Evolutionary conservation across 805 yeast genomes (phyloP).

Genomic region (Middelhovenomyces tepae): DNA sequence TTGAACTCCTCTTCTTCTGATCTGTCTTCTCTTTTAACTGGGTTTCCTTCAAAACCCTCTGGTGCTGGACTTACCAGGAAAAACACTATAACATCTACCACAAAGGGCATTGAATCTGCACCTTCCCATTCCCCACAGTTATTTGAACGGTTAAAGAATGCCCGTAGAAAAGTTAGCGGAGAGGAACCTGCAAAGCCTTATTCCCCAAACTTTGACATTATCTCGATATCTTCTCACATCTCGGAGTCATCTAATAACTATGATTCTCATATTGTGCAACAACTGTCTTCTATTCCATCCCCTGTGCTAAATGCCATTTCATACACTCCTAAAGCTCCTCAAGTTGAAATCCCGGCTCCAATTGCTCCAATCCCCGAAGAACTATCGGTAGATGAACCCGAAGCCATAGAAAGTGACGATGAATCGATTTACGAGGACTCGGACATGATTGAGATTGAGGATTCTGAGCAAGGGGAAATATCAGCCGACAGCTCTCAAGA

Average conservation of each 20-base stretch:
- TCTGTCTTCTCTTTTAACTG: constrained; percentile 2
- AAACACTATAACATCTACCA: constrained; percentile 5
- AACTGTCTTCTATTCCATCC: constrained; percentile 9
- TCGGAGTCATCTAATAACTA: constrained; percentile 1
- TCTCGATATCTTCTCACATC: not conserved
- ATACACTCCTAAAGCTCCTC: constrained; percentile 1
- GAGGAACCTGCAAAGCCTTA: not conserved
- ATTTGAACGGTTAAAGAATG: constrained; percentile 3
- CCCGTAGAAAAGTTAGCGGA: constrained; percentile 1
- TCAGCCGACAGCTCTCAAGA: too few relatives aligned
- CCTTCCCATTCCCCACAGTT: constrained; percentile 3
- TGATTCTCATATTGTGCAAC: constrained; percentile 10
- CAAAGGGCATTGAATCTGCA: not conserved
- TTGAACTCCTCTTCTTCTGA: constrained; percentile 1
- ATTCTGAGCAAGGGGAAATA: constrained; percentile 5
- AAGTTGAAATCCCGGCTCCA: too few relatives aligned
- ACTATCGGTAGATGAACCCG: too few relatives aligned
- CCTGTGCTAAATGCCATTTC: constrained; percentile 7
- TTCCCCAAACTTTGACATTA: not conserved
- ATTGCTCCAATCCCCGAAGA: too few relatives aligned
- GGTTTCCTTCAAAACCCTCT: not conserved
- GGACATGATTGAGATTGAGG: too few relatives aligned
- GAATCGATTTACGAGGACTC: constrained; percentile 13
- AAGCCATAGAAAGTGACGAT: constrained; percentile 9
- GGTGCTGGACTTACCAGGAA: constrained; percentile 3